Evolutionary conservation across 2,329 filamentous ascomycete genomes (phyloP), one percentile per base, ranked within the genome.

Genomic region (Pyrenochaeta sp.): DNA sequence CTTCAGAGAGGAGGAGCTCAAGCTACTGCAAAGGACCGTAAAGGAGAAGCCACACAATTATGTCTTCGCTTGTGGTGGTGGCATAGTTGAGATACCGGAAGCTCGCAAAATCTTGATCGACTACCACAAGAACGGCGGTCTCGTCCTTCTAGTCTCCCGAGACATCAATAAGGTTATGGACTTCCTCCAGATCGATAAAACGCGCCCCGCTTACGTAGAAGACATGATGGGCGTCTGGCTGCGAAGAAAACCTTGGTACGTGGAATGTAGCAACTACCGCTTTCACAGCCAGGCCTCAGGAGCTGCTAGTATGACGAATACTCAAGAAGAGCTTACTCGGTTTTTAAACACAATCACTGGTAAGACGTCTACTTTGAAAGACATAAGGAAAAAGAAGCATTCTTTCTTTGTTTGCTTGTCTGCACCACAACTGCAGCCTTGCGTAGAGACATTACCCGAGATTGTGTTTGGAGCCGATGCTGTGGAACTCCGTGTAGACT

Each of bases 401-500:
- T 95, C 91, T 17, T 98, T 96, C 81, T 99, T 99, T 67, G 90
- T 98, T 18, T 93, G 93, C 7, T 79, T 99, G 42, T 98, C 95
- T 0, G 81, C 95, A 45, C 91, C 93, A 1, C 85, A 91, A 63
- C 79, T 98, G 14, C 79, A 83, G 10, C 79, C 85, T 17, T 85
- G 88, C 27, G 73, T 86, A 7, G 81, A 87, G 17, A 79, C 88
- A 23, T 81, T 99, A 39, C 87, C 88, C 1, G 81, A 86, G 45
- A 89, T 92, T 37, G 87, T 90, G 11, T 87, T 96, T 35, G 95
- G 95, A 4, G 90, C 91, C 7, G 94, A 99, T 77, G 95, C 94
- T 2, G 91, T 98, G 10, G 95, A 99, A 76, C 79, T 99, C 45
- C 87, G 95, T n/a, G 91, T 97, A 3, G 95, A 99, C 76, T 80